Evolutionary conservation across 169 alveolate genomes (phyloP).

Genomic region (Cyclospora cayetanensis): DNA sequence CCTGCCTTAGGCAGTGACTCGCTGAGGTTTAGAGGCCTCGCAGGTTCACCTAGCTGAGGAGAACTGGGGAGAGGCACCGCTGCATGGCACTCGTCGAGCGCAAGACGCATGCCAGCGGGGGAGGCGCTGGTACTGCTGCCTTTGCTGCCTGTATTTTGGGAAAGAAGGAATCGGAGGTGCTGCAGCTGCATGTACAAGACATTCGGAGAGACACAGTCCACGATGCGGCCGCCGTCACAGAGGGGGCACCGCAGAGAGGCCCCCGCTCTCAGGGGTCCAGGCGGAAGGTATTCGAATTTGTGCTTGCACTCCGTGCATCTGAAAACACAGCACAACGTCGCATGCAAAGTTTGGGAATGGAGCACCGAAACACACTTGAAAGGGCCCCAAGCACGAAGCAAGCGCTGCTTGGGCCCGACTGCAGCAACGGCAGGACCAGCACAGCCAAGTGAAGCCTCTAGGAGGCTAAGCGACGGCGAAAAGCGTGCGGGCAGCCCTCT

Average conservation of each 20-base stretch:
- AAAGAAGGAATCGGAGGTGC: not conserved
- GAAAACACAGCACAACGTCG: not conserved
- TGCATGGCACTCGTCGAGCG: not conserved
- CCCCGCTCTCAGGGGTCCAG: conserved; percentile 1
- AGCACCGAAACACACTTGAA: no score
- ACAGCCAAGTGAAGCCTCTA: no score
- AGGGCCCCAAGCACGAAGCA: no score
- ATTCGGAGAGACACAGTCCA: not conserved
- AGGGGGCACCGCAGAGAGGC: conserved; percentile 8
- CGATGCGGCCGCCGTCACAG: not conserved
- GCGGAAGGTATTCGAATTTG: not conserved
- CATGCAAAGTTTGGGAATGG: no score
- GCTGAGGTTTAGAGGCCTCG: not conserved
- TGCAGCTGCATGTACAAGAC: not conserved
- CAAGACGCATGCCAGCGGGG: not conserved
- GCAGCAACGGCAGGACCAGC: no score
- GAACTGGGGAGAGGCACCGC: conserved; percentile 9
- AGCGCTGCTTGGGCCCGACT: no score
- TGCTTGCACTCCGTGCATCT: conserved; percentile 24
- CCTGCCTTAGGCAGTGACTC: not conserved
- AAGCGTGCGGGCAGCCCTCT: no score
- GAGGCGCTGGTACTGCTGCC: conserved; percentile 5
- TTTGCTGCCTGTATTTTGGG: not conserved
- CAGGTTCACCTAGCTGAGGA: not conserved
- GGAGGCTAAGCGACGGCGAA: no score